Base-by-base conservation (phyloP, 352 stramenopile genomes). In the Phytophthora hybrid region DNA sequence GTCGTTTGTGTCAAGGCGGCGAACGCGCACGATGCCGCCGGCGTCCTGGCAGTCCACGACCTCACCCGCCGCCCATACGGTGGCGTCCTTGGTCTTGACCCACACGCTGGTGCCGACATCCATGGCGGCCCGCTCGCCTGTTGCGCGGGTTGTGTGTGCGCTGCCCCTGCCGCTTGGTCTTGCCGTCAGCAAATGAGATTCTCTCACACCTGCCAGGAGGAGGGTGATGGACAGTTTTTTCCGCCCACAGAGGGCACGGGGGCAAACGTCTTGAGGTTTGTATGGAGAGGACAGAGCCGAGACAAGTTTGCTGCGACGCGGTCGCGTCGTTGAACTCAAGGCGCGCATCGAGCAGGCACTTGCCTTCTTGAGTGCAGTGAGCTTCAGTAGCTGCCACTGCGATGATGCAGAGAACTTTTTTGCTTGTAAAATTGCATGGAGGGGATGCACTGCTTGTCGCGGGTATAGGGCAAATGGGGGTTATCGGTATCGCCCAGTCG, bases 51-150 rank as follows among this genome's bases (percentile, higher is more conserved):
- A 93, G 63, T 91, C 87, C 53, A 95, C 60, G 37, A 97, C 87
- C 56, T 93, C 76, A 69, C 77, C 90, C 0, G 87, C 67, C 37
- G 78, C 67, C 90, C 90, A 97, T 21, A 95, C 87, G 37, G 74
- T 74, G n/a, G 67, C 56, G 63, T 84, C 80, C 29, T 70, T 58
- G 71, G 84, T 81, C 74, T 87, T 85, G 37, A 95, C 81, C 90
- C 90, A 97, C 44, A 97, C 90, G 52, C 92, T 79, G 7, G 87
- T 94, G 75, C 88, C 90, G 55, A 93, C 74, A 67, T 97, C 90
- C 90, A 97, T 97, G 51, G 55, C 59, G 65, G 61, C 13, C 29
- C 65, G 23, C 23, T 26, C 23, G 23, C 23, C 23, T 26, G 23
- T 26, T 26, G 29, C 52, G 61, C 59, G 60, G 51, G 59, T 61